Evolutionary conservation across 2,329 filamentous ascomycete species (phyloP).

Genomic region (Nothophaeocryptopus gaeumannii): DNA sequence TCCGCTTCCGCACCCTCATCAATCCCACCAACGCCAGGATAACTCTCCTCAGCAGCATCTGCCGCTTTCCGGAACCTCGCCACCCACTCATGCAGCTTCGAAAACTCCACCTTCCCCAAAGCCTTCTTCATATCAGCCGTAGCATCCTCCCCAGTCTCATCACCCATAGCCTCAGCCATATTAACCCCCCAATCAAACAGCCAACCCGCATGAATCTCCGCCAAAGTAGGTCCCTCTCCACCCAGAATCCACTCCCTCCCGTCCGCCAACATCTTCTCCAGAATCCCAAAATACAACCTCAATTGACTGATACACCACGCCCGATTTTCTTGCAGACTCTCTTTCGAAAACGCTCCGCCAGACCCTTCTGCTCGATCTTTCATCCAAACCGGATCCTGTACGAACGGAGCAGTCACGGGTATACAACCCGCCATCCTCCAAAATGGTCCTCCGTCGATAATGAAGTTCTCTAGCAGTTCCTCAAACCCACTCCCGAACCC

Average conservation of each 20-base stretch:
- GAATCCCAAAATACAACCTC: slow-evolving; percentile 17
- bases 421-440: slow-evolving; percentile 19
- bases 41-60: slow-evolving; percentile 6
- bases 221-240: slow-evolving; percentile 12
- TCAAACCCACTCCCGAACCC: slow-evolving; percentile 17
- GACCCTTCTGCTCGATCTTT: slow-evolving; percentile 20
- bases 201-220: slow-evolving; percentile 24
- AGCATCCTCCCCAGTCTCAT: not conserved
- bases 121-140: slow-evolving; percentile 15
- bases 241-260: slow-evolving; percentile 23
- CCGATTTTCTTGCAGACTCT: slow-evolving; percentile 10
- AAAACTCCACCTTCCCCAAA: slow-evolving; percentile 12
- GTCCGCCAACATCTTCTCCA: slow-evolving; percentile 25
- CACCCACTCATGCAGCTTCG: slow-evolving; percentile 18
- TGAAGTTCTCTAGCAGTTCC: slow-evolving; percentile 19
- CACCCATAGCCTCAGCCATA: slow-evolving; percentile 13
- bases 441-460: slow-evolving; percentile 21
- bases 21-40: slow-evolving; percentile 7
- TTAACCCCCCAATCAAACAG: slow-evolving; percentile 18
- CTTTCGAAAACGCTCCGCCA: slow-evolving; percentile 14
- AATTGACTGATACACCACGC: slow-evolving; percentile 18
- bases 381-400: slow-evolving; percentile 19
- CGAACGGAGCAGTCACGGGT: slow-evolving; percentile 8
- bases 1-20: slow-evolving; percentile 17
- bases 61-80: slow-evolving; percentile 13